Conservation (phyloP, 257 asterid species). For the Rubia yunnanensis region DNA sequence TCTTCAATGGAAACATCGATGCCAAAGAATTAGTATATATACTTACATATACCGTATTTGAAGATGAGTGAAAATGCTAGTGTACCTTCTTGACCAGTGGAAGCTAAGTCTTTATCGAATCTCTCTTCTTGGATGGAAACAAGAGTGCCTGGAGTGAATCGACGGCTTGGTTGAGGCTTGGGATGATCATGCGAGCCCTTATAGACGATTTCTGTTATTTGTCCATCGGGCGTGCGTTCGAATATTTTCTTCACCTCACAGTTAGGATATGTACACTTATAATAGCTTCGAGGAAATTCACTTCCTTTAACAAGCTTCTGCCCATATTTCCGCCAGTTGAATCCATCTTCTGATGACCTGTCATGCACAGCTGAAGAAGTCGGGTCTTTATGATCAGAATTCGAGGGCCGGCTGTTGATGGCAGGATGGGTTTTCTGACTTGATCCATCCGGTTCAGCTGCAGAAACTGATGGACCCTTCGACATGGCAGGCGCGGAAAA, state of each 20-base stretch:
- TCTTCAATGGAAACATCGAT: conserved; percentile 35
- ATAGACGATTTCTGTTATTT: conserved; percentile 80
- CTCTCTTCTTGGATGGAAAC: conserved; percentile 68
- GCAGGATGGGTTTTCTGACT: conserved; percentile 35
- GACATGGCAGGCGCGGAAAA: no score
- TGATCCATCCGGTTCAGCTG: conserved; percentile 30
- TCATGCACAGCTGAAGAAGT: conserved; percentile 45
- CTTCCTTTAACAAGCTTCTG: conserved; percentile 98
- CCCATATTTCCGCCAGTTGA: conserved; percentile 97
- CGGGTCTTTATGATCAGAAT: conserved; percentile 48
- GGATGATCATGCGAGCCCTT: conserved; percentile 98
- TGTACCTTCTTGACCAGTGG: conserved; percentile 62
- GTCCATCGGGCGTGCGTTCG: conserved; percentile 92
- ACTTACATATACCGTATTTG: not conserved
- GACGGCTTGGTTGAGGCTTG: conserved; percentile 79
- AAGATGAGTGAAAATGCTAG: not conserved
- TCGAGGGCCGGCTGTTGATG: conserved; percentile 34
- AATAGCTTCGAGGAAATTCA: conserved; percentile 94
- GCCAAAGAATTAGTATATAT: conserved; percentile 1
- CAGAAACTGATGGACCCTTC: conserved; percentile 3
- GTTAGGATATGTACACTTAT: conserved; percentile 89
- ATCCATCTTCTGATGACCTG: conserved; percentile 84
- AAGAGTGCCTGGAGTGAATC: conserved; percentile 69
- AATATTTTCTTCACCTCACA: conserved; percentile 94
- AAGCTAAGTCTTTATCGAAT: conserved; percentile 38